These are phyloP conservation scores for Nymphaea thermarum DNA, from an alignment of 164 flowering plant genomes.

Conservation along the genomic window DNA sequence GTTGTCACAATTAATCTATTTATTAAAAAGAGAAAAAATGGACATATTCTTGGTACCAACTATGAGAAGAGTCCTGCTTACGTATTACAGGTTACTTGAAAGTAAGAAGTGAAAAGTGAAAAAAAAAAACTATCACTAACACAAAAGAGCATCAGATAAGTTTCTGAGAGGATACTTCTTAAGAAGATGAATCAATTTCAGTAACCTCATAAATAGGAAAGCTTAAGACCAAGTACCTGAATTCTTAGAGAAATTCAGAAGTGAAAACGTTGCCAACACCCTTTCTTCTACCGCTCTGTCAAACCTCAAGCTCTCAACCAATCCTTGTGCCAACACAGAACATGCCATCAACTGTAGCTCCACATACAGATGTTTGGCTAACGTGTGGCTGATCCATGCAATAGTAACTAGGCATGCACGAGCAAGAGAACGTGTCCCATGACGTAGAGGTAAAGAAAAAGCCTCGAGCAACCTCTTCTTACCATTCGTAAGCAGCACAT, in stretches of 20 bases:
- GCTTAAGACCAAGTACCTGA: constrained; percentile 27
- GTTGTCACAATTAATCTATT: too few relatives aligned
- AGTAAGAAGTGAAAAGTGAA: too few relatives aligned
- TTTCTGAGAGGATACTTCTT: too few relatives aligned
- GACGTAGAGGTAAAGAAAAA: constrained; percentile 33
- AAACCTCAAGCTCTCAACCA: constrained; percentile 26
- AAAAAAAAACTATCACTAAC: too few relatives aligned
- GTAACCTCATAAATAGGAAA: neutral
- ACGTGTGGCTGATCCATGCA: constrained; percentile 42
- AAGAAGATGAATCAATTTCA: neutral
- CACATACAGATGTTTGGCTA: constrained; percentile 19
- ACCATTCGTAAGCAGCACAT: constrained; percentile 30
- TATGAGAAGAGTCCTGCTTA: too few relatives aligned
- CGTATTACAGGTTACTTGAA: too few relatives aligned
- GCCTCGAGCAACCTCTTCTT: constrained; percentile 31
- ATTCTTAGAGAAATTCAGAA: constrained; percentile 26
- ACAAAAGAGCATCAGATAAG: too few relatives aligned
- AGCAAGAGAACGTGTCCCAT: constrained; percentile 38
- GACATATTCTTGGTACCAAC: too few relatives aligned
- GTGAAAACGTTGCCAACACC: constrained; percentile 40
- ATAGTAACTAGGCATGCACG: constrained; percentile 48
- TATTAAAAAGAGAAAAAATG: too few relatives aligned
- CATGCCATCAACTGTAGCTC: constrained; percentile 20
- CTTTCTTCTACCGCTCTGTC: constrained; percentile 35
- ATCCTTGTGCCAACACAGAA: constrained; percentile 25